Conservation (phyloP, 2,329 filamentous ascomycete genomes). For the Colletotrichum phormii region DNA sequence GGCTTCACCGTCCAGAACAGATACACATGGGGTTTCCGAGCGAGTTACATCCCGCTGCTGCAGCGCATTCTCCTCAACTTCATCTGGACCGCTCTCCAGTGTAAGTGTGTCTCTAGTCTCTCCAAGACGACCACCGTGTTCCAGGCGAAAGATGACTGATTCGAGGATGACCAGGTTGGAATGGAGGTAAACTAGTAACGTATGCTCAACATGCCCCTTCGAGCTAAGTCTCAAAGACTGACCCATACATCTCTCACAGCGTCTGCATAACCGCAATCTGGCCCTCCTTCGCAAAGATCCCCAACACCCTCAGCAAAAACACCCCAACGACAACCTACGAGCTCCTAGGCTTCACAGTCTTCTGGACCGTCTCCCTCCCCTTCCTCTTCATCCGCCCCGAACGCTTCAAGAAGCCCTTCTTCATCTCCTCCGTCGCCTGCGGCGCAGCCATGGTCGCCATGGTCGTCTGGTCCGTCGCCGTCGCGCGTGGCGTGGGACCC, state of each 20-base stretch:
- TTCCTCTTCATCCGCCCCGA: slow-evolving; percentile 60
- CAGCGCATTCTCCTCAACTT: slow-evolving; percentile 62
- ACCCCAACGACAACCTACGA: slow-evolving; percentile 53
- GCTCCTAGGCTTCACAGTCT: slow-evolving; percentile 61
- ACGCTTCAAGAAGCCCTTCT: slow-evolving; percentile 59
- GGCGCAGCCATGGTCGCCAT: slow-evolving; percentile 58
- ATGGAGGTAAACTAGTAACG: slow-evolving; percentile 6
- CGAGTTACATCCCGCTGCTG: slow-evolving; percentile 59
- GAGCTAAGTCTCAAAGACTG: background rate
- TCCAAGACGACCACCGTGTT: background rate
- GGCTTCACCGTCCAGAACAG: slow-evolving; percentile 62
- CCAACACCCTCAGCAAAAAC: slow-evolving; percentile 54
- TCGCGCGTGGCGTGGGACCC: slow-evolving; percentile 55
- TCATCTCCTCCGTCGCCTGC: slow-evolving; percentile 55
- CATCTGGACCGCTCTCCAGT: slow-evolving; percentile 49
- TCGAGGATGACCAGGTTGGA: too few species aligned
- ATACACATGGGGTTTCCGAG: slow-evolving; percentile 61
- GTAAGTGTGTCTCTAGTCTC: background rate
- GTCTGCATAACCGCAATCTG: slow-evolving; percentile 57
- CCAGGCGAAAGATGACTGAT: background rate
- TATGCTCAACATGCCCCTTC: background rate
- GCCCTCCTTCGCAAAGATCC: slow-evolving; percentile 56
- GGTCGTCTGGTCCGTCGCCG: slow-evolving; percentile 58
- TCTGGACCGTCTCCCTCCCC: slow-evolving; percentile 62
- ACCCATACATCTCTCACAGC: slow-evolving; percentile 13